Evolutionary conservation across 1,139 yeast species (phyloP), one percentile per base, ranked within the genome.

Genomic region (Candida tunisiensis): DNA sequence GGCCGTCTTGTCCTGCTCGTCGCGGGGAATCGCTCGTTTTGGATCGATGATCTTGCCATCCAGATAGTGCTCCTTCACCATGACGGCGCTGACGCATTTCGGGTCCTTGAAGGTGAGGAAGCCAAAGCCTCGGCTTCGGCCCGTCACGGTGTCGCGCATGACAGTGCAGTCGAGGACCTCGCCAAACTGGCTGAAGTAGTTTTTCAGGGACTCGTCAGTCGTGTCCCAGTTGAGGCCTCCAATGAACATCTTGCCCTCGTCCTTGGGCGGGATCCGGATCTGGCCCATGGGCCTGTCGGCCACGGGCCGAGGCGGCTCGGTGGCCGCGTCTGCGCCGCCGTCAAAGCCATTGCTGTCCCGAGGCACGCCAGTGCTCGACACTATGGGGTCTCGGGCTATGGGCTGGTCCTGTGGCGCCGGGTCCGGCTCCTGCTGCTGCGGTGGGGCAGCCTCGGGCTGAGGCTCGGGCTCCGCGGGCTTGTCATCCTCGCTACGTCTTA

Each of bases 141-240:
- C 96, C 7, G 93, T 79, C 26, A 67, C 61, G 27, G 69, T 65
- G 47, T 88, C 98, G 47, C 93, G 77, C 98, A 91, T 88, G 39
- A 88, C 91, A 21, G 92, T 82, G 43, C 82, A 72, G 39, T 88
- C 96, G 21, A 70, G 53, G 29, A 88, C 91, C 38, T 78, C 91
- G 40, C 99, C 99, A 51, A 70, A 88, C 51, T 88, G 78, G 29
- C 75, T 63, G 51, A 88, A 88, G 52, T 88, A 88, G 32, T 72
- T 74, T 36, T 69, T 73, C 51, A 88, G 42, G 11, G 56, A 45
- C 32, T 58, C 93, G 45, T 88, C 98, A 6, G 92, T 75, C 16
- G 99, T 88, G 46, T 88, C 98, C 98, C 98, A 88, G 45, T 88
- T 91, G 41, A 88, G 69, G 28, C 99, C 99, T 38, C 99, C 99